Evolutionary conservation across 2,329 filamentous ascomycete genomes (phyloP).

Genomic region (Aspergillus proliferans): DNA sequence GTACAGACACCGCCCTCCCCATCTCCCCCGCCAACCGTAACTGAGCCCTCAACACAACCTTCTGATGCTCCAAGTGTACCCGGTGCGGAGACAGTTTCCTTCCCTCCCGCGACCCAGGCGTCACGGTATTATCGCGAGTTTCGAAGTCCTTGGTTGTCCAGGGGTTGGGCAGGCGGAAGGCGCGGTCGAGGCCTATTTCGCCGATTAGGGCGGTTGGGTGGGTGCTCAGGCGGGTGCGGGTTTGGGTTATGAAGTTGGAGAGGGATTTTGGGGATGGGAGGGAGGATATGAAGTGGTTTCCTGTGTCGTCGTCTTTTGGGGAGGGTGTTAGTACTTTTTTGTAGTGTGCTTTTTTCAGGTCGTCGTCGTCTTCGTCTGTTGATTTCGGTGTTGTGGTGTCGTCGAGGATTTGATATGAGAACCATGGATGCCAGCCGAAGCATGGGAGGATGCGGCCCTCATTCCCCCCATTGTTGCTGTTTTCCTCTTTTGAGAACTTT

Average conservation of each 20-base stretch:
- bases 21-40: constrained; percentile 54
- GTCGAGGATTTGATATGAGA: constrained; percentile 53
- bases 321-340: constrained; percentile 46
- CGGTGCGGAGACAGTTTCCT: constrained; percentile 52
- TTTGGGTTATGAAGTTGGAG: constrained; percentile 46
- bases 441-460: constrained; percentile 50
- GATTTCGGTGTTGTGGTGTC: constrained; percentile 22
- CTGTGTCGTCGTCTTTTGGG: constrained; percentile 38
- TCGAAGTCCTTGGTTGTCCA: constrained; percentile 35
- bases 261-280: constrained; percentile 52
- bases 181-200: constrained; percentile 57
- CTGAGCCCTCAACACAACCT: constrained; percentile 51
- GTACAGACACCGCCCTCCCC: constrained; percentile 52
- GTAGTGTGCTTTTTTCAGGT: constrained; percentile 47
- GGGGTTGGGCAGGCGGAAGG: constrained; percentile 54
- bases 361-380: constrained; percentile 9
- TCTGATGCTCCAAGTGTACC: constrained; percentile 54
- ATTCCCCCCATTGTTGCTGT: constrained; percentile 2
- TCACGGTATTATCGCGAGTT: constrained; percentile 37
- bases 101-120: constrained; percentile 56
- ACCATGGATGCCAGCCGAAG: constrained; percentile 66
- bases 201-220: constrained; percentile 54
- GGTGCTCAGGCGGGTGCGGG: constrained; percentile 40
- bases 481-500: constrained; percentile 28
- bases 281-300: constrained; percentile 45